Percentiles rank a stretch among this genome's conserved stretches.
phyloP scores from a whole-genome alignment of 345 rosid species.

The Rhodamnia rubescens region DNA sequence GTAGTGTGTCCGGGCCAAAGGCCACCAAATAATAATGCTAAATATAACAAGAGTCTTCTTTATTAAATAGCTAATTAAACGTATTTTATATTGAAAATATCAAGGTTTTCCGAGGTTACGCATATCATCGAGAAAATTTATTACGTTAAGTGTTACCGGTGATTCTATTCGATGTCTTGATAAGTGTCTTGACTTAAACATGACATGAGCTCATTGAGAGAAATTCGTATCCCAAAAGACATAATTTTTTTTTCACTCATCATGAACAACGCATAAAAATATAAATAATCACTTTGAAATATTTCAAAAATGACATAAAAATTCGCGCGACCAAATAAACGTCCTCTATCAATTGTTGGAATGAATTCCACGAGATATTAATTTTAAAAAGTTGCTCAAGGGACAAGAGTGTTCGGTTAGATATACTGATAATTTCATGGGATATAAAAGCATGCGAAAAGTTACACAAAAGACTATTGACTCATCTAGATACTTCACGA shows the following conservation, averaged over 20 bases:
- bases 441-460: no score
- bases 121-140: no score
- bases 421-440: no score
- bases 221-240: neutral
- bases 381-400: neutral
- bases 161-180: neutral
- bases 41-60: neutral
- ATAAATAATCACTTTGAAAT: no score
- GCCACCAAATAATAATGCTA: neutral
- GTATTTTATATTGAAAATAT: no score
- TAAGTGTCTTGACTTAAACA: neutral
- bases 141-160: neutral
- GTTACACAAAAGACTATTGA: no score
- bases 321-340: neutral
- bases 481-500: no score
- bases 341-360: neutral
- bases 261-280: no score
- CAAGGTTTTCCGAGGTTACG: no score
- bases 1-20: neutral
- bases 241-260: neutral
- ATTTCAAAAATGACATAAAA: no score
- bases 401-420: neutral
- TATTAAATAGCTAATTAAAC: no score
- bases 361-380: neutral
- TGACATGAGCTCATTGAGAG: neutral